Evolutionary conservation across 2,329 filamentous ascomycete genomes (phyloP).

Genomic region (Arthrobotrys pseudoclavata): DNA sequence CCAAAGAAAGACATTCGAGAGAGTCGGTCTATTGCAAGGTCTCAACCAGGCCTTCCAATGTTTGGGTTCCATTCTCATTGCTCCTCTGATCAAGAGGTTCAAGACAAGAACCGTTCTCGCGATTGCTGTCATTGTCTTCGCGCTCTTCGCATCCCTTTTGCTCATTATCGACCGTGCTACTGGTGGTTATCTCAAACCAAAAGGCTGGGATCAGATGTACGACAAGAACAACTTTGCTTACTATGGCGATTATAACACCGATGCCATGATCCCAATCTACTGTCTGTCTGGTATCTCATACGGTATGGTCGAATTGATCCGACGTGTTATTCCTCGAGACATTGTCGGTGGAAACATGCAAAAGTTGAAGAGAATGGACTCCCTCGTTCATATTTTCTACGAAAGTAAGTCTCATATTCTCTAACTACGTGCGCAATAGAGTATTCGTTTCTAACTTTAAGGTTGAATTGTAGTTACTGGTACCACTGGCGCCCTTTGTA

Average conservation of each 20-base stretch:
- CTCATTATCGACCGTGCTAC: conserved; percentile 70
- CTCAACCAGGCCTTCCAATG: conserved; percentile 70
- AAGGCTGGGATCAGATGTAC: conserved; percentile 62
- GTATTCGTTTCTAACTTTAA: conserved; percentile 64
- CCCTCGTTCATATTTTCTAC: conserved; percentile 65
- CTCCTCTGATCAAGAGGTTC: conserved; percentile 69
- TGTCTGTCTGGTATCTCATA: conserved; percentile 67
- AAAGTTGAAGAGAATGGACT: conserved; percentile 70
- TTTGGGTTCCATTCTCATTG: conserved; percentile 70
- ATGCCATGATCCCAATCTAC: conserved; percentile 70
- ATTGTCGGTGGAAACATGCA: conserved; percentile 70
- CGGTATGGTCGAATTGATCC: conserved; percentile 71
- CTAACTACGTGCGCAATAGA: neutral
- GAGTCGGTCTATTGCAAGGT: conserved; percentile 69
- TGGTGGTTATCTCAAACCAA: conserved; percentile 67
- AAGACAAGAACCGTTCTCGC: conserved; percentile 69
- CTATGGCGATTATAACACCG: conserved; percentile 69
- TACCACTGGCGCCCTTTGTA: conserved; percentile 69
- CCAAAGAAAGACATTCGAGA: conserved; percentile 68
- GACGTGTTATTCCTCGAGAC: conserved; percentile 70
- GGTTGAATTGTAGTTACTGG: conserved; percentile 70
- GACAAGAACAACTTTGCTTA: conserved; percentile 65
- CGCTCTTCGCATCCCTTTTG: conserved; percentile 68
- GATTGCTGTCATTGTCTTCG: conserved; percentile 68
- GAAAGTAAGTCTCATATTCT: conserved; percentile 26